Percentiles rank a stretch among this genome's conserved stretches.
Evolutionary conservation across 305 asterid genomes (phyloP).

Genomic region (Fraxinus latifolia): DNA sequence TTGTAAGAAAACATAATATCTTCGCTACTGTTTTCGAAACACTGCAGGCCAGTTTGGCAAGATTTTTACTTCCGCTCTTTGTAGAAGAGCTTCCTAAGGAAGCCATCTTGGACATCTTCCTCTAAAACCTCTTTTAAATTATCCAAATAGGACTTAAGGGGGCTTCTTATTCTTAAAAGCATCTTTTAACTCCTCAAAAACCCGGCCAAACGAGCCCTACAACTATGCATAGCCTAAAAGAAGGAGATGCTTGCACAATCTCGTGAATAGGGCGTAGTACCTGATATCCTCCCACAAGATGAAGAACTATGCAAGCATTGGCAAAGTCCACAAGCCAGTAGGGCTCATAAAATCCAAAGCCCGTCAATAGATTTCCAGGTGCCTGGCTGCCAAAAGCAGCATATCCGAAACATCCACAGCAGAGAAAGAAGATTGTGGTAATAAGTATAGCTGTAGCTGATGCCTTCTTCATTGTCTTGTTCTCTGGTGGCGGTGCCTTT

Average conservation of each 20-base stretch:
- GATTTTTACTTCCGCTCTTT: neutral
- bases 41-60: neutral
- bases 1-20: neutral
- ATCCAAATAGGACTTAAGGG: neutral
- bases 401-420: constrained; percentile 48
- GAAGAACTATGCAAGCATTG: constrained; percentile 47
- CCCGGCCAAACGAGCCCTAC: neutral
- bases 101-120: neutral
- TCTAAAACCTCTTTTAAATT: neutral
- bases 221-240: neutral
- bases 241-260: neutral
- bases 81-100: neutral
- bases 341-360: constrained; percentile 44
- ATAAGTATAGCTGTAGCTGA: constrained; percentile 33
- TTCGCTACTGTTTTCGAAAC: neutral
- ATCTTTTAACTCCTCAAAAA: neutral
- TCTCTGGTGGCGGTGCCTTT: constrained; percentile 46
- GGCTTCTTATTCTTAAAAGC: neutral
- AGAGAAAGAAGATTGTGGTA: constrained; percentile 49
- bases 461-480: constrained; percentile 47
- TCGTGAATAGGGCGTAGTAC: constrained; percentile 3
- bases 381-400: constrained; percentile 44
- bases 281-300: constrained; percentile 50
- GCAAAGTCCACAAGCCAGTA: constrained; percentile 51
- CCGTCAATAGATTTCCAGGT: constrained; percentile 45